Evolutionary conservation across 371 early-diverging fungal genomes (phyloP).

Genomic region (Apophysomyces variabilis): DNA sequence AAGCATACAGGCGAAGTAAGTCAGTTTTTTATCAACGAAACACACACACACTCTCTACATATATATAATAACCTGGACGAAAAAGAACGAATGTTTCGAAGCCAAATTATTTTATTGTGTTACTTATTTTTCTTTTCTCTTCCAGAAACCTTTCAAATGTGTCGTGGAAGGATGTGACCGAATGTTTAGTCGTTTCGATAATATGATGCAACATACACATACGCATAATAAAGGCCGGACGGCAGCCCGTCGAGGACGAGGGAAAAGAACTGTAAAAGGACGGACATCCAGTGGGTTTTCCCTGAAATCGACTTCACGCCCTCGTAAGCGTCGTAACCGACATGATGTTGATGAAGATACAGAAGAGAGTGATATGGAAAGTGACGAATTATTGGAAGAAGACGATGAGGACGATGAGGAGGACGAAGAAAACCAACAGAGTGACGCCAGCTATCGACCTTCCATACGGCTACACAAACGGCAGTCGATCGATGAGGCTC

Average conservation of each 20-base stretch:
- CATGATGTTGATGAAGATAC: neutral
- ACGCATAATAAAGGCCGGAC: conserved; percentile 45
- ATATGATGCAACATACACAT: conserved; percentile 64
- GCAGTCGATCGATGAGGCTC: neutral
- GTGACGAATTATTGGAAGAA: conserved; percentile 13
- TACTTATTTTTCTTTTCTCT: conserved; percentile 3
- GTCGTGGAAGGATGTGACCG: conserved; percentile 53
- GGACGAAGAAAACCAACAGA: conserved; percentile 17
- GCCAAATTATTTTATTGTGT: neutral
- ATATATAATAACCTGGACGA: too few species aligned
- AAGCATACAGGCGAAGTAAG: conserved; percentile 61
- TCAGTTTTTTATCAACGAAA: too few species aligned
- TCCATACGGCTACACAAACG: neutral
- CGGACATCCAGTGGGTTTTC: neutral
- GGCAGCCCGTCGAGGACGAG: conserved; percentile 9
- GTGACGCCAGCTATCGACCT: conserved; percentile 29
- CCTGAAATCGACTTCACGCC: neutral
- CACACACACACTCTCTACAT: too few species aligned
- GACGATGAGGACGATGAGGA: conserved; percentile 20
- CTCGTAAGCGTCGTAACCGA: neutral
- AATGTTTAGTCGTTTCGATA: conserved; percentile 61
- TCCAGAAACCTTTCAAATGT: conserved; percentile 57
- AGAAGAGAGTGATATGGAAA: neutral
- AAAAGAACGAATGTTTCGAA: neutral
- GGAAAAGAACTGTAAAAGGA: neutral